Base-by-base conservation (phyloP, 495 filamentous ascomycete species). In the Rhypophila decipiens region DNA sequence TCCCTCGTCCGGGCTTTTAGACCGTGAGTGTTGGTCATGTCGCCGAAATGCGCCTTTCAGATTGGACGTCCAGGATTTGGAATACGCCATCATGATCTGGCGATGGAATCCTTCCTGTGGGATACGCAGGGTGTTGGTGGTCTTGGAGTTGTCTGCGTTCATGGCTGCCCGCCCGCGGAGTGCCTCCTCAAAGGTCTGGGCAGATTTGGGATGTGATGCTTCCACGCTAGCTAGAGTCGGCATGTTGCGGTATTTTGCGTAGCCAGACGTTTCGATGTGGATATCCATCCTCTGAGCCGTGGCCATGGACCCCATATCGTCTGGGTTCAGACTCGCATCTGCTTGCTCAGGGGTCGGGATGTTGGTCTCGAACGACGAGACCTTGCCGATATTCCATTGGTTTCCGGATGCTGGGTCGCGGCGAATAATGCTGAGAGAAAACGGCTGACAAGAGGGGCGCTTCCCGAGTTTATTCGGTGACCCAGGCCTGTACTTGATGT, bases 331-430 rank as follows among this genome's bases (percentile, higher is more conserved):
- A 11, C 41, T 49, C 1, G 59, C 53, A 31, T 56, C 50, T 7
- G 57, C 59, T 5, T 29, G 36, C 4, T 58, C 56, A 0, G 61
- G 61, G 0, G 63, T 42, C 15, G 64, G 51, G 52, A 69, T 62
- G 55, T 67, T 68, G 47, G 71, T 57, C 48, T 70, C 68, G 48
- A 75, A 67, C 4, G 71, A 68, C 2, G 73, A 72, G 34, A 95
- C 80, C 35, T 70, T 85, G 4, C 85, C 89, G 22, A 96, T 82
- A 54, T 96, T 96, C 87, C 88, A 95, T 61, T 98, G 93, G 33
- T 73, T 76, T 10, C 83, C 82, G 21, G 84, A 83, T 1, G 78
- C 71, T 2, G 88, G 85, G 65, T 96, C 88, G 27, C 93, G 85
- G 12, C 93, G 85, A 44, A 98, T 95, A 11, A 98, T 68, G 0